Conservation (phyloP, 179 eudicot genomes). For the Beta lomatogona region DNA sequence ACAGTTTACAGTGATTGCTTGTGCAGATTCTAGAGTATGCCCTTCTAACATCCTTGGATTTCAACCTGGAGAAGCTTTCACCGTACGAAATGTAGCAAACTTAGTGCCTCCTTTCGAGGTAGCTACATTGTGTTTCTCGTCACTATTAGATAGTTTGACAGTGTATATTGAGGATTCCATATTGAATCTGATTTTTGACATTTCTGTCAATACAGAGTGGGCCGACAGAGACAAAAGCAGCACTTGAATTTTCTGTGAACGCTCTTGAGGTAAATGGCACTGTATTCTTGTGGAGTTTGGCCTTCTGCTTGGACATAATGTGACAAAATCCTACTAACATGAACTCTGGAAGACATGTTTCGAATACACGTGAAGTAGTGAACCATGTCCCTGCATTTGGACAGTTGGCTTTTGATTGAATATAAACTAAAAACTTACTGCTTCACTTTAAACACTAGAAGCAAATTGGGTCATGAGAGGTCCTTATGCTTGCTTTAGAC, state of each 20-base stretch:
- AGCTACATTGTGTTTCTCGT: not conserved
- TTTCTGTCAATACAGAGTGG: slow-evolving; percentile 59
- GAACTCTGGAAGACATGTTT: not conserved
- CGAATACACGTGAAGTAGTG: not conserved
- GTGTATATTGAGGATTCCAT: not conserved
- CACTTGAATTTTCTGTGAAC: slow-evolving; percentile 90
- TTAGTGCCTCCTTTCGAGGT: slow-evolving; percentile 52
- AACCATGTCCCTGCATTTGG: not conserved
- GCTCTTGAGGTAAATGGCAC: slow-evolving; percentile 60
- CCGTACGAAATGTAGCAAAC: slow-evolving; percentile 47
- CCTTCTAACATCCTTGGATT: slow-evolving; percentile 55
- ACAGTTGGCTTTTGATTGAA: not conserved
- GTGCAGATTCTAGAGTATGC: slow-evolving; percentile 62
- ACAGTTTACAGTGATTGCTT: slow-evolving; percentile 56
- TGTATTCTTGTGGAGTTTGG: not conserved
- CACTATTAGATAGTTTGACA: not conserved
- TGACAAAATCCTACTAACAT: not conserved
- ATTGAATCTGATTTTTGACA: not conserved
- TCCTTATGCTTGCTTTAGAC: not conserved
- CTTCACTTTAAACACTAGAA: not conserved
- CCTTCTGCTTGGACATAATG: not conserved
- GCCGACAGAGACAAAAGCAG: slow-evolving; percentile 93
- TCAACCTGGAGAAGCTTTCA: slow-evolving; percentile 55
- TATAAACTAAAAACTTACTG: not conserved
- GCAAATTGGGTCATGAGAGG: not conserved